phyloP scores from a whole-genome alignment of 2,329 filamentous ascomycete species.

The Lomentospora prolificans region DNA sequence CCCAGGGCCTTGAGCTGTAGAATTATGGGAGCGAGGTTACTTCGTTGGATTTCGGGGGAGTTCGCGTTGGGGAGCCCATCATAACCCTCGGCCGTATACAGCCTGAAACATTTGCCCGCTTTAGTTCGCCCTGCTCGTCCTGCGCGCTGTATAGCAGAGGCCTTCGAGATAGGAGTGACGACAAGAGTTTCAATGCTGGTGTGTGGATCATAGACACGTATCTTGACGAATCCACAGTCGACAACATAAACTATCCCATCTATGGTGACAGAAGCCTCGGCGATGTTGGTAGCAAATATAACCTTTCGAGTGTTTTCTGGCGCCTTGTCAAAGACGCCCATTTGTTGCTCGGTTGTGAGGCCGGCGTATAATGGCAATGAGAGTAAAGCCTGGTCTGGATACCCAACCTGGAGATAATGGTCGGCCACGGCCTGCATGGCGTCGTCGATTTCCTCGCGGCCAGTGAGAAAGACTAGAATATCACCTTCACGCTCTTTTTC shows the following conservation, averaged over 20 bases:
- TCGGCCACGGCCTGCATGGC: constrained; percentile 11
- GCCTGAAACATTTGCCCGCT: constrained; percentile 85
- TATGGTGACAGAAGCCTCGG: constrained; percentile 92
- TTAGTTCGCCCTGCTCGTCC: constrained; percentile 83
- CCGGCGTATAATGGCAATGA: constrained; percentile 78
- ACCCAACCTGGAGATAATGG: constrained; percentile 13
- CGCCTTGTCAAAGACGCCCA: constrained; percentile 84
- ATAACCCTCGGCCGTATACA: constrained; percentile 75
- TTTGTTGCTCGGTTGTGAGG: constrained; percentile 80
- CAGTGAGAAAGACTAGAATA: constrained; percentile 84
- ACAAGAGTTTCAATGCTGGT: constrained; percentile 86
- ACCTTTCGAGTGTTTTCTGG: constrained; percentile 80
- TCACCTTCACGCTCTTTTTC: constrained; percentile 71
- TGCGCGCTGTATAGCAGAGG: constrained; percentile 83
- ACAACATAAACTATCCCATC: constrained; percentile 85
- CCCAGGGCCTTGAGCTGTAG: constrained; percentile 90
- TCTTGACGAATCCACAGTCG: constrained; percentile 84
- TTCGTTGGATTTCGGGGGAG: constrained; percentile 83
- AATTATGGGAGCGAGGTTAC: constrained; percentile 78
- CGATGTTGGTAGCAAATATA: constrained; percentile 90
- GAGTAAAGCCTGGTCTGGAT: constrained; percentile 45
- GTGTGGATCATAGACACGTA: constrained; percentile 72
- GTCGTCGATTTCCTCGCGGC: constrained; percentile 79
- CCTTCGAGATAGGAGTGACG: constrained; percentile 73
- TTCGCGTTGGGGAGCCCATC: constrained; percentile 56